Percentiles rank a stretch among this genome's conserved stretches.
phyloP scores from a whole-genome alignment of 2,329 filamentous ascomycete genomes.

The Paraconiothyrium sp. region DNA sequence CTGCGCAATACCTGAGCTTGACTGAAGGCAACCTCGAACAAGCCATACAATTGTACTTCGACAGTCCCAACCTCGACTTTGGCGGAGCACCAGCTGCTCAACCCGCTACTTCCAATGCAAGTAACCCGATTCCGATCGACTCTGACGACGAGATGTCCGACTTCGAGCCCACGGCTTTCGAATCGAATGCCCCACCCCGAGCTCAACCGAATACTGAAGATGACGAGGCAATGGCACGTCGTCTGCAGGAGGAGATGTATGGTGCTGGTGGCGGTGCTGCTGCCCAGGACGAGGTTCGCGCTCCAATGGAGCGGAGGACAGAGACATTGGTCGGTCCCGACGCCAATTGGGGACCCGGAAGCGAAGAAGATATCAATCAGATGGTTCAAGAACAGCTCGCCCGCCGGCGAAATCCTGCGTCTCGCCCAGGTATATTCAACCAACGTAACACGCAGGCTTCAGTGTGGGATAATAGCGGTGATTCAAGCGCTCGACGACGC shows the following conservation, averaged over 20 bases:
- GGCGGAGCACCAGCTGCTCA: slow-evolving; percentile 49
- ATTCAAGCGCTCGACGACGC: slow-evolving; percentile 59
- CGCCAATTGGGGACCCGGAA: slow-evolving; percentile 59
- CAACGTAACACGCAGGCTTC: slow-evolving; percentile 65
- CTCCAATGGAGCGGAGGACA: slow-evolving; percentile 88
- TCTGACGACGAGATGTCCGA: slow-evolving; percentile 75
- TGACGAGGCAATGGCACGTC: slow-evolving; percentile 91
- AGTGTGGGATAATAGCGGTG: slow-evolving; percentile 66
- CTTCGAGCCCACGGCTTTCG: slow-evolving; percentile 50
- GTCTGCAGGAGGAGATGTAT: slow-evolving; percentile 92
- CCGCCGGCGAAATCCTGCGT: slow-evolving; percentile 51
- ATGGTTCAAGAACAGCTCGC: slow-evolving; percentile 72
- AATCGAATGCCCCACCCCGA: slow-evolving; percentile 34
- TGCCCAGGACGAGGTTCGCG: slow-evolving; percentile 74
- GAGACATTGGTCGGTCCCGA: slow-evolving; percentile 87
- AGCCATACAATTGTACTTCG: slow-evolving; percentile 89
- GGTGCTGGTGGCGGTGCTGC: slow-evolving; percentile 57
- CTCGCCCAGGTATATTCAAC: slow-evolving; percentile 73
- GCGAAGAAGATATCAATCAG: slow-evolving; percentile 63
- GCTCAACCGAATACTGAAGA: slow-evolving; percentile 70
- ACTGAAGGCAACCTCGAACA: slow-evolving; percentile 85
- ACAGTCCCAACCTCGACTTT: slow-evolving; percentile 78
- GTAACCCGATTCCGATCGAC: slow-evolving; percentile 76
- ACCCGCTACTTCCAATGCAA: slow-evolving; percentile 45
- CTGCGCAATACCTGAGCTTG: slow-evolving; percentile 83